Conservation (phyloP, 768 basidiomycete species). For the Suillus subalutaceus region DNA sequence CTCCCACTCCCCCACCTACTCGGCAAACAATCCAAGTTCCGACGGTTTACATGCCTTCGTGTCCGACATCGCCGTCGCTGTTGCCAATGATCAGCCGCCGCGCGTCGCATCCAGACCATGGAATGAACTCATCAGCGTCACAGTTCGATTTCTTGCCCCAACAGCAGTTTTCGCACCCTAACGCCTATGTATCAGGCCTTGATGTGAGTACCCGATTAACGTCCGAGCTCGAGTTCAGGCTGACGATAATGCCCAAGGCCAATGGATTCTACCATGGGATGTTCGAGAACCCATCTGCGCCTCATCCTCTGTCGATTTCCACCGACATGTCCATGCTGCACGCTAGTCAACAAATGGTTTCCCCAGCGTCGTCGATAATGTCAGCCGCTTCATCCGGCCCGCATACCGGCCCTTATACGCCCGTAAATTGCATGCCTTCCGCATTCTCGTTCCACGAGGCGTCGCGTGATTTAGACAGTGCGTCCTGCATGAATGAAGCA, state of each 20-base stretch:
- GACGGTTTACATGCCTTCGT: conserved; percentile 63
- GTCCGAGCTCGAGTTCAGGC: conserved; percentile 8
- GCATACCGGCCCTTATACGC: conserved; percentile 52
- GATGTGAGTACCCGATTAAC: conserved; percentile 41
- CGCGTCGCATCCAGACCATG: conserved; percentile 52
- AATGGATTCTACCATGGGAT: conserved; percentile 54
- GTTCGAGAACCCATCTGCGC: conserved; percentile 37
- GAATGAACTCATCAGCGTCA: conserved; percentile 42
- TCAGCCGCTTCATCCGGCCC: conserved; percentile 52
- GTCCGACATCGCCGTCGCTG: conserved; percentile 62
- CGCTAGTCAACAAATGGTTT: conserved; percentile 48
- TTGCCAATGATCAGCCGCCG: conserved; percentile 63
- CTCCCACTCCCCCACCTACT: conserved; percentile 64
- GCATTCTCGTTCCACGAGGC: conserved; percentile 26
- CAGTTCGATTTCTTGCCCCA: conserved; percentile 60
- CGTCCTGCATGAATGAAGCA: conserved; percentile 9
- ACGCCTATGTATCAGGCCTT: conserved; percentile 28
- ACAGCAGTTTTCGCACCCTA: conserved; percentile 38
- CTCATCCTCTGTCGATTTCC: conserved; percentile 49
- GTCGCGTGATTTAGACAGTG: conserved; percentile 16
- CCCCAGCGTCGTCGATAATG: conserved; percentile 50
- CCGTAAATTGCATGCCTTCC: conserved; percentile 27
- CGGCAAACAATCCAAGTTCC: conserved; percentile 74
- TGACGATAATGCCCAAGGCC: conserved; percentile 35
- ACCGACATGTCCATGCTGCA: conserved; percentile 40